These are phyloP conservation scores for Citrus unshiu DNA, from an alignment of 345 rosid genomes.

Conservation along the genomic window DNA sequence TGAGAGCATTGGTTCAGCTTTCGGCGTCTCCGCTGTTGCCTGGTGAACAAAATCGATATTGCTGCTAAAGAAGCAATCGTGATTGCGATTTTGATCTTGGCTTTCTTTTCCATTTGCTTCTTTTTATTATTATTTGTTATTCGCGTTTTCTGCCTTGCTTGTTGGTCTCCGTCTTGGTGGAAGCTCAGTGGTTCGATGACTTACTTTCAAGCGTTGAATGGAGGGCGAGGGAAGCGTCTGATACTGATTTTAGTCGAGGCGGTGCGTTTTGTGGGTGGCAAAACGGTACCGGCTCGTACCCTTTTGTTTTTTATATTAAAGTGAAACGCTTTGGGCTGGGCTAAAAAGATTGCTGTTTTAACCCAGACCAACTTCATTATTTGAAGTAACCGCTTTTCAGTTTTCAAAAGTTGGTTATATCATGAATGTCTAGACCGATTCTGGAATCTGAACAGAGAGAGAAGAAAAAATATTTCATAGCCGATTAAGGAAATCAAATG, in stretches of 20 bases:
- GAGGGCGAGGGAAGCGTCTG: not conserved
- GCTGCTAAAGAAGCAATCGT: constrained; percentile 49
- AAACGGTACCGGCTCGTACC: not conserved
- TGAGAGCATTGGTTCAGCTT: constrained; percentile 24
- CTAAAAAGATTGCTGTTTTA: not conserved
- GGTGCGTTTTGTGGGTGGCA: not conserved
- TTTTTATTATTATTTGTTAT: not conserved
- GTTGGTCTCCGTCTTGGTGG: not conserved
- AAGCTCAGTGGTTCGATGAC: not conserved
- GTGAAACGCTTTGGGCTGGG: not conserved
- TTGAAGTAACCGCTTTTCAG: constrained; percentile 21
- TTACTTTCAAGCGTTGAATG: not conserved
- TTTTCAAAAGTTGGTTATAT: constrained; percentile 20
- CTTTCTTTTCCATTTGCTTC: constrained; percentile 36
- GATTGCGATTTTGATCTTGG: constrained; percentile 41
- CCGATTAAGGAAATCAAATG: not conserved
- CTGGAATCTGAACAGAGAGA: not conserved
- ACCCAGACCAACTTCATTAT: too few species aligned
- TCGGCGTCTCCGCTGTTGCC: constrained; percentile 41
- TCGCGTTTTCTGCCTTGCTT: not conserved
- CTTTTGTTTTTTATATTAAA: too few species aligned
- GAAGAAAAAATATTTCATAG: not conserved
- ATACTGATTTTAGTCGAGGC: not conserved
- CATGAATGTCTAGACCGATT: too few species aligned
- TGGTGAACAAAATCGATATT: constrained; percentile 40